Evolutionary conservation across 2,329 filamentous ascomycete species (phyloP), one percentile per base, ranked within the genome.

Genomic region (Colletotrichum simmondsii): DNA sequence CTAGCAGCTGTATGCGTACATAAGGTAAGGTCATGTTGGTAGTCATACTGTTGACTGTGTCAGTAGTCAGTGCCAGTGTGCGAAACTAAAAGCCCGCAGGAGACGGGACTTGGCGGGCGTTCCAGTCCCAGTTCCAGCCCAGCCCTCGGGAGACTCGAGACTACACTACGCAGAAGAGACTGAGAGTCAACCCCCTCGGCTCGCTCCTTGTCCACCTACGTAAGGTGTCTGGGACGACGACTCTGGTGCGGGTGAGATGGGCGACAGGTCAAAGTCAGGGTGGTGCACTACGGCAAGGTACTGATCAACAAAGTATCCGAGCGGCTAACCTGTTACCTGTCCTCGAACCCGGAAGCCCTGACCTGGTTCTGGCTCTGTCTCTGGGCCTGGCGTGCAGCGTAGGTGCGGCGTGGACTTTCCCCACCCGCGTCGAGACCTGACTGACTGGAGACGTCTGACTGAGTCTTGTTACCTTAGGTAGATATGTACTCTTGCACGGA

Each of bases 311-410:
- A 72, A 72, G 69, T 72, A 59, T 28, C 69, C 65, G 46, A 72
- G 60, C 58, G 62, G 52, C 65, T 60, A 54, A 22, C 62, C 16
- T 22, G 52, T 30, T 42, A 22, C 49, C 52, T 65, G 57, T 58
- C 56, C 60, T 73, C 60, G 60, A 65, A 73, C 66, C 71, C 66
- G 66, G 35, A 54, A 58, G 66, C 71, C 71, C 71, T 73, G 71
- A 73, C 71, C 71, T 71, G 71, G 70, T 70, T 67, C 32, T 56
- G 62, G 57, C 37, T 68, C 65, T 69, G 71, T 66, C 64, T 67
- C 46, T 56, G 62, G 57, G 28, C 62, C 65, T 69, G 65, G 69
- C 65, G 69, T 63, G 64, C 68, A 52, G 69, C 61, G 61, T 7
- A 24, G 32, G 56, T 54, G 64, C 62, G 62, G 68, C 68, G 62